A percentile compares a stretch with the other conserved stretches of the same genome.
Conservation (phyloP, 164 flowering plant species). For the Tetrastigma voinierianum region DNA sequence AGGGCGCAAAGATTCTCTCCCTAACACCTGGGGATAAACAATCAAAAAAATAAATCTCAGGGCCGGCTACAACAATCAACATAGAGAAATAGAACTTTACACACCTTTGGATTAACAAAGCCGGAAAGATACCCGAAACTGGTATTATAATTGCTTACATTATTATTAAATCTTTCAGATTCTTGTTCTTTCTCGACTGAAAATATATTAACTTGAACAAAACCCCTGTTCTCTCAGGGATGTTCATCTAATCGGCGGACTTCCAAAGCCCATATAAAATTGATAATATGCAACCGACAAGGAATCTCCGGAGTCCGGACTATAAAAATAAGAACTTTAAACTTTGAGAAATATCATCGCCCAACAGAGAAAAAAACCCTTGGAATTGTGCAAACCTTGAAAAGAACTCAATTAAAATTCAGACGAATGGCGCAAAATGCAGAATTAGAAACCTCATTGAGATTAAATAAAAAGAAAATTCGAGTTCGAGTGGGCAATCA, state of each 20-base stretch:
- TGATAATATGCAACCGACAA: background rate
- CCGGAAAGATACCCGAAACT: background rate
- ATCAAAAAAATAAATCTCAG: conserved; percentile 3
- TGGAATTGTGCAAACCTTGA: background rate
- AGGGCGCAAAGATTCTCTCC: conserved; percentile 23
- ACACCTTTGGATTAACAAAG: background rate
- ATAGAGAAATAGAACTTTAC: background rate
- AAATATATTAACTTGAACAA: background rate
- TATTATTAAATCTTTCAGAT: no score
- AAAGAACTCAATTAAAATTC: background rate
- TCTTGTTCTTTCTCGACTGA: background rate
- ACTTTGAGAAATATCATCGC: background rate
- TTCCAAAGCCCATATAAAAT: background rate
- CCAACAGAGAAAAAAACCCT: background rate
- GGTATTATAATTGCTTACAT: background rate
- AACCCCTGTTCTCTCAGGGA: background rate
- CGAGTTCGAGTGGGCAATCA: background rate
- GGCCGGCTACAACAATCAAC: background rate
- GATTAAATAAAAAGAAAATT: background rate
- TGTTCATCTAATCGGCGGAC: background rate
- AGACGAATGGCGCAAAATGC: background rate
- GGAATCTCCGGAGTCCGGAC: background rate
- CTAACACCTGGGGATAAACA: conserved; percentile 20
- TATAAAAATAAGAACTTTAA: background rate
- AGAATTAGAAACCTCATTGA: background rate